These are phyloP conservation scores for Aeminium ludgeri DNA, from an alignment of 495 filamentous ascomycete species.

Conservation along the genomic window DNA sequence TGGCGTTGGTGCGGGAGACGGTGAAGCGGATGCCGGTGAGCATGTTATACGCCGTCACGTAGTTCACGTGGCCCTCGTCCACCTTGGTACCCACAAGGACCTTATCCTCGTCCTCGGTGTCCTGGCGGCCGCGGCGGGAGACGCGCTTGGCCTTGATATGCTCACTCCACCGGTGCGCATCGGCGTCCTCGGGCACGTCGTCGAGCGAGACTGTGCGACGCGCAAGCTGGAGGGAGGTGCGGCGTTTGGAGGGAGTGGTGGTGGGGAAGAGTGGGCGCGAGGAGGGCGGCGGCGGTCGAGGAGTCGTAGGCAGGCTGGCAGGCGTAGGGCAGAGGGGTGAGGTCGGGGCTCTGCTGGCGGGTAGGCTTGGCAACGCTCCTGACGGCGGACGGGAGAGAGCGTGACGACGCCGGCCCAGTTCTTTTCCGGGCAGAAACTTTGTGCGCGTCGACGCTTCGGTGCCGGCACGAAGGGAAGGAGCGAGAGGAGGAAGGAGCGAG, in stretches of 20 bases:
- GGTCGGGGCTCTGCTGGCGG: too few species aligned
- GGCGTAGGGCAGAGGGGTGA: too few species aligned
- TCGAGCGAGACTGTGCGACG: constrained; percentile 42
- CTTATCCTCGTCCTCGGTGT: constrained; percentile 84
- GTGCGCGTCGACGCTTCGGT: too few species aligned
- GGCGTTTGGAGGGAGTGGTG: not conserved
- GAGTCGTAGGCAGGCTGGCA: too few species aligned
- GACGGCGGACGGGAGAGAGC: too few species aligned
- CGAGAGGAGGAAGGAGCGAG: too few species aligned
- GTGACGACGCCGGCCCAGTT: too few species aligned
- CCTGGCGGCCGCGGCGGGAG: constrained; percentile 43
- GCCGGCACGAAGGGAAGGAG: too few species aligned
- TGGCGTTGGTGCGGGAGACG: constrained; percentile 91
- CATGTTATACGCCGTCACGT: constrained; percentile 99
- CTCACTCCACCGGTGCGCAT: constrained; percentile 83
- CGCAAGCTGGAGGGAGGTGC: not conserved
- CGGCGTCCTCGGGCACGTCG: constrained; percentile 71
- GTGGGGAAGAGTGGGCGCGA: not conserved
- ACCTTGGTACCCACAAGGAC: constrained; percentile 94
- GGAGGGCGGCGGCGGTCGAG: too few species aligned
- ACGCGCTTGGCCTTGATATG: constrained; percentile 72
- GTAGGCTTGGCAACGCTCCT: too few species aligned
- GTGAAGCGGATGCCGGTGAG: constrained; percentile 95
- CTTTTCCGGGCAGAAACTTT: too few species aligned
- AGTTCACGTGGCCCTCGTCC: constrained; percentile 93